Evolutionary conservation across 2,329 filamentous ascomycete genomes (phyloP).

Genomic region (Neofusicoccum sp.): DNA sequence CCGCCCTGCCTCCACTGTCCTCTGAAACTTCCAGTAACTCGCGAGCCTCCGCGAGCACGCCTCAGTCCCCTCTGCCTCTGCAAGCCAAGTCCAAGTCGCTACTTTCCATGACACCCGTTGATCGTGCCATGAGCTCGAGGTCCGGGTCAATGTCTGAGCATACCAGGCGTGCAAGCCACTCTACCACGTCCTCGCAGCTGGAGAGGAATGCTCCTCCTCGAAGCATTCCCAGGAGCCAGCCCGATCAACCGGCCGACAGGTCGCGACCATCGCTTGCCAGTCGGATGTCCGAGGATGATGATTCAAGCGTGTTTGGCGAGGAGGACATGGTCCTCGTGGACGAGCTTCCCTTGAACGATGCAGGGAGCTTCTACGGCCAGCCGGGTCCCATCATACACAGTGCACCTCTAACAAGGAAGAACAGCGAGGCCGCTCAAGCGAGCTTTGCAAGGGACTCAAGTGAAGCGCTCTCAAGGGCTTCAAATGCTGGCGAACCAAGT

Average conservation of each 20-base stretch:
- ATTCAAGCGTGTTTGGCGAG: constrained; percentile 16
- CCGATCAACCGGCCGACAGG: neutral
- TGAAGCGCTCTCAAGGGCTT: neutral
- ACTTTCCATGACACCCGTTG: constrained; percentile 22
- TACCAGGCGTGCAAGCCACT: constrained; percentile 11
- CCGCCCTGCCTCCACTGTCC: constrained; percentile 24
- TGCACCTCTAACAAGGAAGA: constrained; percentile 7
- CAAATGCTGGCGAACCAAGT: neutral
- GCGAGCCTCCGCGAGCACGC: constrained; percentile 33
- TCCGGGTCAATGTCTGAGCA: constrained; percentile 16
- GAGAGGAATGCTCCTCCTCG: constrained; percentile 9
- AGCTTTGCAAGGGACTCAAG: neutral
- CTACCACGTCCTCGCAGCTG: constrained; percentile 15
- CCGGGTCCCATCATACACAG: constrained; percentile 3
- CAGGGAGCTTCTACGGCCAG: constrained; percentile 10
- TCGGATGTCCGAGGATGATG: constrained; percentile 16
- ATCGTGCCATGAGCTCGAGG: constrained; percentile 14
- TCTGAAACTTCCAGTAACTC: constrained; percentile 21
- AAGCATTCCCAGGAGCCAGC: constrained; percentile 13
- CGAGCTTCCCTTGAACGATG: constrained; percentile 12
- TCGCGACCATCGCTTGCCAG: neutral
- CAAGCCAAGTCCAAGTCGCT: constrained; percentile 32
- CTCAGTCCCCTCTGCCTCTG: constrained; percentile 29
- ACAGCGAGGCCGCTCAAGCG: constrained; percentile 5
- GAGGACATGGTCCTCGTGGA: constrained; percentile 18